A percentile compares a stretch with the other conserved stretches of the same genome.
These are phyloP conservation scores for Fusarium cicatricum DNA, from an alignment of 2,329 filamentous ascomycete genomes.

Conservation along the genomic window DNA sequence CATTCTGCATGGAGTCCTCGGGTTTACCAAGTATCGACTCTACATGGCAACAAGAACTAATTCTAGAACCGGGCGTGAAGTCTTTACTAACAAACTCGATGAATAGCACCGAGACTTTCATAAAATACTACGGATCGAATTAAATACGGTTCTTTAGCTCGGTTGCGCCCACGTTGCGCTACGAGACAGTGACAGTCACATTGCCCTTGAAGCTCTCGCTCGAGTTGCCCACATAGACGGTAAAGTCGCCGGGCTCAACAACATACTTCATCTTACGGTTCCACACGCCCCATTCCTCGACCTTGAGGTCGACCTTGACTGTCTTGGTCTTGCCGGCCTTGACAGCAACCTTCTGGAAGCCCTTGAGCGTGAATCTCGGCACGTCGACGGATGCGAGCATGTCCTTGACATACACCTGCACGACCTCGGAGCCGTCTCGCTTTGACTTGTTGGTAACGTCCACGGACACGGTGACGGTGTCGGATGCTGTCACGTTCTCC, in stretches of 20 bases:
- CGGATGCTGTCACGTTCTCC: constrained; percentile 54
- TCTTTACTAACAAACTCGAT: too few species aligned
- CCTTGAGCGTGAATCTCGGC: constrained; percentile 70
- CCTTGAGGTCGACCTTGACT: constrained; percentile 59
- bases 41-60: too few species aligned
- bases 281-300: constrained; percentile 65
- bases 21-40: too few species aligned
- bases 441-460: constrained; percentile 67
- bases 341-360: constrained; percentile 71
- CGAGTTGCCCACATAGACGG: constrained; percentile 67
- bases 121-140: too few species aligned
- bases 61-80: too few species aligned
- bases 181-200: constrained; percentile 61
- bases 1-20: too few species aligned
- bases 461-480: constrained; percentile 66
- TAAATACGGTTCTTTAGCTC: not conserved
- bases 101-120: too few species aligned
- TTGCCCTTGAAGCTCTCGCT: constrained; percentile 65
- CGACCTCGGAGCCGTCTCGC: constrained; percentile 70
- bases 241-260: constrained; percentile 75
- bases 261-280: constrained; percentile 74
- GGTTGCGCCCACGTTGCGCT: not conserved
- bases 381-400: constrained; percentile 68
- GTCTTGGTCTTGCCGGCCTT: constrained; percentile 66
- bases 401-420: constrained; percentile 74